These are phyloP conservation scores for Talaromyces funiculosus DNA, from an alignment of 2,329 filamentous ascomycete species.

Conservation along the genomic window DNA sequence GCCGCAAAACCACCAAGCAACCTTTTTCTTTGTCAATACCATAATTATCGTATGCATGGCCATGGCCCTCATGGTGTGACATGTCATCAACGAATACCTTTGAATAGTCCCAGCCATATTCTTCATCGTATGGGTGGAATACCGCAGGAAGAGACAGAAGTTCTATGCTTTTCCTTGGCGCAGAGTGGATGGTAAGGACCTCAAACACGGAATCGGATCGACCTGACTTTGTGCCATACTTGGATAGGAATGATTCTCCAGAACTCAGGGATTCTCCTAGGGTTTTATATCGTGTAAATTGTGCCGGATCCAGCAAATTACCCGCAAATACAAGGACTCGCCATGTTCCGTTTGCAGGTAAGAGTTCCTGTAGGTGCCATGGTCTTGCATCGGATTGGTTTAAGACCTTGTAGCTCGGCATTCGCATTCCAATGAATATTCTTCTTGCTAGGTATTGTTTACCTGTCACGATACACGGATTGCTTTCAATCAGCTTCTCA, in stretches of 20 bases:
- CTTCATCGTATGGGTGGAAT: not conserved
- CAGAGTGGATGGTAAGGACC: not conserved
- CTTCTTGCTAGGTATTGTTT: not conserved
- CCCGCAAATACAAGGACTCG: not conserved
- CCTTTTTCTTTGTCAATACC: not conserved
- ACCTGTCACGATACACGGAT: no score
- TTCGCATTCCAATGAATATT: slow-evolving; percentile 31
- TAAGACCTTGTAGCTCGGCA: slow-evolving; percentile 47
- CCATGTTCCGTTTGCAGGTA: slow-evolving; percentile 33
- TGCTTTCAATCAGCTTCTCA: no score
- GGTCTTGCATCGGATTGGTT: slow-evolving; percentile 35
- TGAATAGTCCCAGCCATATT: not conserved
- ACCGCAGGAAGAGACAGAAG: not conserved
- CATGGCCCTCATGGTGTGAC: not conserved
- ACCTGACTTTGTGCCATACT: not conserved
- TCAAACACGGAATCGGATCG: not conserved
- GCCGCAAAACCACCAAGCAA: not conserved
- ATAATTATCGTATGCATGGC: not conserved
- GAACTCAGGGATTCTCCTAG: not conserved
- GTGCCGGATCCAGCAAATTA: slow-evolving; percentile 25
- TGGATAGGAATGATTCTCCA: not conserved
- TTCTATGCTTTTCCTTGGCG: not conserved
- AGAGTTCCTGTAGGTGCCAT: slow-evolving; percentile 35
- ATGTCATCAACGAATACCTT: not conserved
- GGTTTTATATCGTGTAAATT: slow-evolving; percentile 41